phyloP scores from a whole-genome alignment of 345 rosid species.

The Excoecaria cochinchinensis region DNA sequence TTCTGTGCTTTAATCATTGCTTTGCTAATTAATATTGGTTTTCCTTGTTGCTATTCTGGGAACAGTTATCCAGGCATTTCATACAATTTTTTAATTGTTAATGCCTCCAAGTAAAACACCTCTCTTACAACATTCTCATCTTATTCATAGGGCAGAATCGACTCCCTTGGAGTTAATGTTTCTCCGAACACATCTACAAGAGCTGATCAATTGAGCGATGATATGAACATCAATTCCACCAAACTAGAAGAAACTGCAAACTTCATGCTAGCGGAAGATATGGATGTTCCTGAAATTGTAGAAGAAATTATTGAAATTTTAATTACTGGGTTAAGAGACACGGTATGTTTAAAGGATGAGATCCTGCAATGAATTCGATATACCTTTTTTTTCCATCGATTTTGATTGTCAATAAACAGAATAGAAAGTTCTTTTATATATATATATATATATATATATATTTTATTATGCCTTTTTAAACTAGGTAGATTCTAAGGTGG shows the following conservation, averaged over 20 bases:
- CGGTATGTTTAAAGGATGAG: slow-evolving; percentile 61
- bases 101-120: background rate
- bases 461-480: slow-evolving; percentile 12
- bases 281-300: slow-evolving; percentile 80
- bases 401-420: no score
- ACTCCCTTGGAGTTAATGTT: slow-evolving; percentile 62
- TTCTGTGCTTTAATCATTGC: background rate
- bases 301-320: slow-evolving; percentile 92
- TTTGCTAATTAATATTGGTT: background rate
- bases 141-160: slow-evolving; percentile 55
- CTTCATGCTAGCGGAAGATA: slow-evolving; percentile 59
- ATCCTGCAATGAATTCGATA: slow-evolving; percentile 20
- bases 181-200: slow-evolving; percentile 39
- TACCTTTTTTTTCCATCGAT: no score
- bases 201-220: slow-evolving; percentile 35
- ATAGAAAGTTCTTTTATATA: no score
- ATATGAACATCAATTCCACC: slow-evolving; percentile 17
- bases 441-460: no score
- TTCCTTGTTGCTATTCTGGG: background rate
- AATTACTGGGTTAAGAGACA: slow-evolving; percentile 82
- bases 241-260: slow-evolving; percentile 38
- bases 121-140: slow-evolving; percentile 14
- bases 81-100: background rate
- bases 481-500: slow-evolving; percentile 6
- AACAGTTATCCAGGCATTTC: no score